Percentiles rank a stretch among this genome's conserved stretches.
These are phyloP conservation scores for Diaporthe nobilis DNA, from an alignment of 2,329 filamentous ascomycete species.

Conservation along the genomic window DNA sequence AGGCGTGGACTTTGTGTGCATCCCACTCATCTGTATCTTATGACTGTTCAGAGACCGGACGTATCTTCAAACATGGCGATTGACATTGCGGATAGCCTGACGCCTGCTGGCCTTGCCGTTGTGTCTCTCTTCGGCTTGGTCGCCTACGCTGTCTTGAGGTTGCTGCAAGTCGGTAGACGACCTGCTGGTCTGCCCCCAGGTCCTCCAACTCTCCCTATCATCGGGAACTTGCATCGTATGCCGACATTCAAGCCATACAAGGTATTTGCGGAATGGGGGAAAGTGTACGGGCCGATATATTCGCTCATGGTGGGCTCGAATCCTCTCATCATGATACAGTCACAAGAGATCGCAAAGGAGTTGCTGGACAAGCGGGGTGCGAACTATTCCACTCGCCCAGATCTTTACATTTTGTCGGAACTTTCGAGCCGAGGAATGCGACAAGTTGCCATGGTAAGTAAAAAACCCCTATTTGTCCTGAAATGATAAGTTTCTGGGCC, in stretches of 20 bases:
- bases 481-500: not conserved
- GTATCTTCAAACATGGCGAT: not conserved
- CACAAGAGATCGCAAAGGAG: not conserved
- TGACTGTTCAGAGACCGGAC: not conserved
- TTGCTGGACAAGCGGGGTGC: not conserved
- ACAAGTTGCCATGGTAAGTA: not conserved
- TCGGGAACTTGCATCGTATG: not conserved
- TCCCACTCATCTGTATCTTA: not conserved
- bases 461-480: not conserved
- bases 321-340: not conserved
- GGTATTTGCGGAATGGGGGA: not conserved
- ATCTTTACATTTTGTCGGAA: not conserved
- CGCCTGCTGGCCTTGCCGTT: not conserved
- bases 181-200: not conserved
- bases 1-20: not conserved
- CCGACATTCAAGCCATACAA: not conserved
- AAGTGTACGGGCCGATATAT: not conserved
- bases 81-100: not conserved
- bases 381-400: not conserved
- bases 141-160: not conserved
- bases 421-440: not conserved
- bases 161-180: not conserved
- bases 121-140: not conserved
- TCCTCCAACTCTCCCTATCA: not conserved
- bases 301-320: not conserved